Base-by-base conservation (phyloP, 345 rosid genomes). In the Diplotaxis tenuifolia region DNA sequence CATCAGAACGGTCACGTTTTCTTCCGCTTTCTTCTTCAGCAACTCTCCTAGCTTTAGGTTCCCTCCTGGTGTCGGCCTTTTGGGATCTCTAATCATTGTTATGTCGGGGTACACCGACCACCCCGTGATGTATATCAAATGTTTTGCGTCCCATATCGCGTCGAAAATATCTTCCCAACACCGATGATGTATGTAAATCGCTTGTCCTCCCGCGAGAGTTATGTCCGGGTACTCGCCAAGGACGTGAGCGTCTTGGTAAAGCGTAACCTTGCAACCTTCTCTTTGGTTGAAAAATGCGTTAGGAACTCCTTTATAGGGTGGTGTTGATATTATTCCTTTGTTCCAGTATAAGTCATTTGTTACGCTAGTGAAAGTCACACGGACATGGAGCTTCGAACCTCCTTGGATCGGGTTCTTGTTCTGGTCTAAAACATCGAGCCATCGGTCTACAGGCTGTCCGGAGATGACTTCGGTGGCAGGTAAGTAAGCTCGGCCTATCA, bases 131-230 rank as follows among this genome's bases (percentile, higher is more conserved):
- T 94, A 94, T 70, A 91, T 83, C 19, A 94, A 82, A 40, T 86
- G 83, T 22, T 76, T 70, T 1, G 97, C 96, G 0, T 85, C 56
- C 14, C 38, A 58, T 31, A 94, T 86, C 1, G 92, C 89, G 7
- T 87, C 85, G 20, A 88, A 94, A 8, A 94, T 78, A 6, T 88
- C 93, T 82, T 94, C 93, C 96, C 97, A 94, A 53, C 97, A 91
- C 55, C 84, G 62, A 32, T 52, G 86, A 47, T 83, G 82, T 31
- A 80, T 76, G 45, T 80, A 85, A 52, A 77, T 20, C 8, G 16
- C 15, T 20, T 55, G 67, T 14, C 76, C 82, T 14, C 32, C 79
- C 0, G 65, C 16, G 3, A 50, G 25, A 2, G 62, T 16, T 65
- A 85, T 68, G n/a, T 1, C 32, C 0, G 80, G 82, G 56, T 77